Percentiles rank a stretch among this genome's conserved stretches.
These are phyloP conservation scores for Manihot esculenta DNA, from an alignment of 441 rosid species.

Conservation along the genomic window DNA sequence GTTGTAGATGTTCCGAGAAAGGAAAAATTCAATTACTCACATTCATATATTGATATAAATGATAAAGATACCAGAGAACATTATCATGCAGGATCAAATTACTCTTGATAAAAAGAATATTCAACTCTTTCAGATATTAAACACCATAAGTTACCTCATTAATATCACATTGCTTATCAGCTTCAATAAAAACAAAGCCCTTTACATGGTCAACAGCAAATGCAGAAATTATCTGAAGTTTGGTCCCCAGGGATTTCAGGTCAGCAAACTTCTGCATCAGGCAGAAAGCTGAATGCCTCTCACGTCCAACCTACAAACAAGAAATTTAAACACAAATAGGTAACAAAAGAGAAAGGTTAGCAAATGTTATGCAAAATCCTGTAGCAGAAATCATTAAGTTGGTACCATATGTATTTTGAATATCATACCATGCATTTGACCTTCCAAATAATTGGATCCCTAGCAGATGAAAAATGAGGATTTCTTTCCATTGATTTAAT, in stretches of 20 bases:
- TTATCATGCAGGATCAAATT: not conserved
- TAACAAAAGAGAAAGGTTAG: too few relatives aligned
- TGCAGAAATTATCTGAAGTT: constrained; percentile 66
- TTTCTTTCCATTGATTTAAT: constrained; percentile 55
- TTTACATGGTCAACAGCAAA: constrained; percentile 72
- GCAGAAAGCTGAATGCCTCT: constrained; percentile 75
- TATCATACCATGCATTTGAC: constrained; percentile 82
- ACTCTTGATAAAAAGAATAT: too few relatives aligned
- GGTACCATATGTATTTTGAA: not conserved
- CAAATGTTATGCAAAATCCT: not conserved
- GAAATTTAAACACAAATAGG: constrained; percentile 24
- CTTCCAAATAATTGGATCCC: constrained; percentile 82
- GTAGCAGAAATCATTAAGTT: not conserved
- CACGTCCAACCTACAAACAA: constrained; percentile 67
- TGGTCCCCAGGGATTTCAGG: constrained; percentile 57
- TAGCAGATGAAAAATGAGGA: constrained; percentile 44
- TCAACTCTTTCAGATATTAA: too few relatives aligned
- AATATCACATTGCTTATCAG: constrained; percentile 65
- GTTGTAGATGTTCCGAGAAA: constrained; percentile 14
- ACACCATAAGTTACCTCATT: constrained; percentile 51
- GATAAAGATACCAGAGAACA: too few relatives aligned
- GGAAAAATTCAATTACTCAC: not conserved
- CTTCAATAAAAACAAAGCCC: constrained; percentile 80
- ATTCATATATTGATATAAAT: too few relatives aligned
- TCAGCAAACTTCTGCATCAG: constrained; percentile 92